Evolutionary conservation across 2,329 filamentous ascomycete species (phyloP), one percentile per base, ranked within the genome.

Genomic region (Alternaria tenuissima): DNA sequence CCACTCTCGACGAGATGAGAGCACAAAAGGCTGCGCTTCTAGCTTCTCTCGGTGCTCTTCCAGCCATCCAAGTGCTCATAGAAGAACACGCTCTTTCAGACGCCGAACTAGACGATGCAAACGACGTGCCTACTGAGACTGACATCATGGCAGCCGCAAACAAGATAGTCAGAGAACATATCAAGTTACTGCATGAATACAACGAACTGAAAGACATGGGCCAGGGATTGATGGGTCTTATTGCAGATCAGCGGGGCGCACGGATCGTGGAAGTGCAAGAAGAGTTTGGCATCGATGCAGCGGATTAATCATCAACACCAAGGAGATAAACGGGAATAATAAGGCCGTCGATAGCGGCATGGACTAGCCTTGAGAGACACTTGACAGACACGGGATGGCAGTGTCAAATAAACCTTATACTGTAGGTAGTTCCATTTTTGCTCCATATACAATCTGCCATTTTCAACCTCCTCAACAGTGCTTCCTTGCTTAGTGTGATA

Each of bases 201-300:
- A 92, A 92, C 68, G 89, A 91, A 74, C 87, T 91, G 67, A 87
- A 88, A 63, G 89, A 92, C 74, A 81, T 90, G 7, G 89, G 86
- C 0, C 85, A 88, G 69, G 89, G 88, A 0, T 71, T 92, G 30
- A 84, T 91, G 78, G 88, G 88, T 0, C 76, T 91, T 68, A 86
- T 91, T 73, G 89, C 89, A 4, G 89, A 92, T 59, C 82, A 84
- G 62, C 79, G 87, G 42, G 88, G 87, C 8, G 81, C 86, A 44
- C 80, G 86, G 57, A 81, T 87, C 54, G 73, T 78, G 52, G 78
- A 81, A 32, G 77, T 85, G 12, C 82, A 83, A 71, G 80, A 81
- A 57, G 82, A 84, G 59, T 83, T 82, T 69, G 82, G 78, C 41
- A 74, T 84, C 43, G 78, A 72, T 11, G 68, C 74, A 20, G 77